phyloP scores from a whole-genome alignment of 2,329 filamentous ascomycete genomes.

The Oidium heveae region DNA sequence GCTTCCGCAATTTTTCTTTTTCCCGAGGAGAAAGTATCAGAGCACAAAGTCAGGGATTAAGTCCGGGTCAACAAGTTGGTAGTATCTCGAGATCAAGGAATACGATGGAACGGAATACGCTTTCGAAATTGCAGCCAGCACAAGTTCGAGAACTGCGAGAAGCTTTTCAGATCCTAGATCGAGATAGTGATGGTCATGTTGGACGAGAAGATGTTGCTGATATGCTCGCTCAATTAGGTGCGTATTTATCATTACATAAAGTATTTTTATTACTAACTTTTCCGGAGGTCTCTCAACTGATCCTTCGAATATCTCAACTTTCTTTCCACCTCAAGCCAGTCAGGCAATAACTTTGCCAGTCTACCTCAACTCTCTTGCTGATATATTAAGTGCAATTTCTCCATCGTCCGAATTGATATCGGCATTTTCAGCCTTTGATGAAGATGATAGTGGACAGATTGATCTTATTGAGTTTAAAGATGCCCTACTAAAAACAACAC shows the following conservation, averaged over 20 bases:
- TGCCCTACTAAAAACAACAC: constrained; percentile 57
- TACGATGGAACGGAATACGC: constrained; percentile 19
- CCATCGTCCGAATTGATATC: constrained; percentile 59
- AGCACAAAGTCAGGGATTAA: constrained; percentile 13
- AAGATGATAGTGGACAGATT: constrained; percentile 82
- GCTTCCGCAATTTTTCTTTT: constrained; percentile 13
- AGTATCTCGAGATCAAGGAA: constrained; percentile 8
- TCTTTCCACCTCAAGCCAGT: constrained; percentile 51
- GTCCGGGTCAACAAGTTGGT: constrained; percentile 10
- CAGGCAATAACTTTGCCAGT: constrained; percentile 60
- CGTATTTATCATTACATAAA: constrained; percentile 2
- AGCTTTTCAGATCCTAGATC: constrained; percentile 72
- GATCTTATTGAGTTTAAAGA: constrained; percentile 63
- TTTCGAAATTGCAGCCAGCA: constrained; percentile 52
- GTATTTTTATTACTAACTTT: neutral
- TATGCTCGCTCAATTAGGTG: constrained; percentile 68
- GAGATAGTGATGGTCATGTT: constrained; percentile 64
- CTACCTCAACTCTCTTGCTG: constrained; percentile 64
- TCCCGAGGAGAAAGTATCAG: constrained; percentile 12
- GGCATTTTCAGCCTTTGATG: constrained; percentile 85
- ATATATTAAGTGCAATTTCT: constrained; percentile 48
- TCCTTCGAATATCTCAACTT: constrained; percentile 44
- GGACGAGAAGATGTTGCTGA: constrained; percentile 64
- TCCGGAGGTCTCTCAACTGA: constrained; percentile 44
- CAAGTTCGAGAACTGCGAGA: constrained; percentile 76